These are phyloP conservation scores for Cladobotryum protrusum DNA, from an alignment of 2,329 filamentous ascomycete species.

Conservation along the genomic window DNA sequence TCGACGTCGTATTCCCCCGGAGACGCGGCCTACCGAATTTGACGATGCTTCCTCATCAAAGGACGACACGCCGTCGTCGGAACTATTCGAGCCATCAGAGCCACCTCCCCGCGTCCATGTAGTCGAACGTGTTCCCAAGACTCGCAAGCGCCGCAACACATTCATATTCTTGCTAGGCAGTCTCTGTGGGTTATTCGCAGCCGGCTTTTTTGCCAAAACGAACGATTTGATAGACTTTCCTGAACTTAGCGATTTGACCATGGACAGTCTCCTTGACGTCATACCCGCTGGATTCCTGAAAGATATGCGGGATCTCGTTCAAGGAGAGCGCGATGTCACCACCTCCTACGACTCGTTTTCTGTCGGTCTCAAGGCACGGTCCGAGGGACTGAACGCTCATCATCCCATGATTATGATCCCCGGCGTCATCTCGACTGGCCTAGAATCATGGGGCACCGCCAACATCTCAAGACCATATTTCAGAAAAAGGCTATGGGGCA, in stretches of 20 bases:
- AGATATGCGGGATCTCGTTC: constrained; percentile 80
- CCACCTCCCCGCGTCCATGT: constrained; percentile 34
- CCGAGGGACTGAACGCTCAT: constrained; percentile 72
- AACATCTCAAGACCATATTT: constrained; percentile 85
- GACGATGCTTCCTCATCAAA: constrained; percentile 16
- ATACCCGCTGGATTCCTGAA: constrained; percentile 78
- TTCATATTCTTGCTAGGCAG: constrained; percentile 85
- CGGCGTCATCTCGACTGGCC: constrained; percentile 91
- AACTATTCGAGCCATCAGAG: constrained; percentile 16
- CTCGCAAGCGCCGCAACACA: constrained; percentile 66
- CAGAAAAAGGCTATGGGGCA: constrained; percentile 89
- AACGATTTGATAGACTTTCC: constrained; percentile 84
- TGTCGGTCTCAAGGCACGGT: constrained; percentile 74
- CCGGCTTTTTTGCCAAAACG: constrained; percentile 81
- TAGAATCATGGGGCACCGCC: constrained; percentile 94
- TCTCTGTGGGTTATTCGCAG: constrained; percentile 81
- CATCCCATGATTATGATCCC: constrained; percentile 97
- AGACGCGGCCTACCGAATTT: constrained; percentile 14
- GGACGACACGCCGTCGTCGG: constrained; percentile 23
- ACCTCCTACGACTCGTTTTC: constrained; percentile 92
- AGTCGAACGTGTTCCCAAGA: constrained; percentile 40
- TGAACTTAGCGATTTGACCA: constrained; percentile 63
- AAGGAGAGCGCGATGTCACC: constrained; percentile 74
- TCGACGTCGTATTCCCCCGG: constrained; percentile 26
- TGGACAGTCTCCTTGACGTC: constrained; percentile 82